Base-by-base conservation (phyloP, 768 basidiomycete species). In the Leccinum fibrillosum region DNA sequence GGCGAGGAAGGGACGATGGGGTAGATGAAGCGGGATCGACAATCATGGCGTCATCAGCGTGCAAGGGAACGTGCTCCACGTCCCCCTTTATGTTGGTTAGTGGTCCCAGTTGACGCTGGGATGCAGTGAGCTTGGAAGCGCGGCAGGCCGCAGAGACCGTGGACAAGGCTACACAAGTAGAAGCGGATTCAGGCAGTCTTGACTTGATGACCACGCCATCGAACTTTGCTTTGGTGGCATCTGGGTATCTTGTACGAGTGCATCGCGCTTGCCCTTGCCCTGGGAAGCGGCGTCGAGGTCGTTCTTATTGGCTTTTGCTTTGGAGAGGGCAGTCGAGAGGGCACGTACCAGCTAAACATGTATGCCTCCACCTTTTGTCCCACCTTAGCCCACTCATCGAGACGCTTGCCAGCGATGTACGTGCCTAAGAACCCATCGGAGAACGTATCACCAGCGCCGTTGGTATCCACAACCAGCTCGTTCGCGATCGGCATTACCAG, bases 371-470 rank as follows among this genome's bases (percentile, higher is more conserved):
- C 64, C 72, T 85, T 86, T 75, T 98, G 96, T 1, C 95, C 96
- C 28, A 82, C 85, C 75, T 89, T 84, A 58, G 98, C 82, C 49
- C 81, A 81, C 72, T 93, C 86, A 19, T 89, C 86, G 30, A 92
- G 67, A 30, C 69, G 75, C 81, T 92, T 97, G 15, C 93, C 94
- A 35, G 82, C 72, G 53, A 92, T 86, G 56, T 84, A 79, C 1
- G 89, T 94, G 55, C 92, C 96, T 53, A 98, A 75, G 82, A 98
- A 95, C 44, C 92, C 96, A 58, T 95, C 96, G 26, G 94, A 94
- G 66, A 99, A 98, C 45, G 92, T 93, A 72, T 99, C 96, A 44
- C 96, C 97, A 21, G 96, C 96, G 52, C 92, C 96, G 74, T 99
- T 99, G 49, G 96, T 98, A 72, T 98, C 96, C 58, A 97, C 89